Base-by-base conservation (phyloP, 225 moss, liverwort and hornwort genomes). In the Pseudoscleropodium purum region DNA sequence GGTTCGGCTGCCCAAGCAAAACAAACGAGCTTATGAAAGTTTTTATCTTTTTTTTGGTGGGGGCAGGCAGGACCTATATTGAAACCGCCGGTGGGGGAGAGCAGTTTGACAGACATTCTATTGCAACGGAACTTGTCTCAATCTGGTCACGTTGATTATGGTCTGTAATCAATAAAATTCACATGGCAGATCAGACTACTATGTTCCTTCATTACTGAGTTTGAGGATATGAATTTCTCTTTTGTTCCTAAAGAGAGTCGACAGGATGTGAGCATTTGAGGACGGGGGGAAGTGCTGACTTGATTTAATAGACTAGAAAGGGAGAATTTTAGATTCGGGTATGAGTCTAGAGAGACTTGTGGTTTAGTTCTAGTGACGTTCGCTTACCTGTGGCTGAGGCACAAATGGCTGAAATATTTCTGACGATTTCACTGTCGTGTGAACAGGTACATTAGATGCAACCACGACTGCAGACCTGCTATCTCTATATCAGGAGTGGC, bases 401-500 rank as follows among this genome's bases (percentile, higher is more conserved):
- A 56, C 64, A 65, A 51, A 70, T 72, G 60, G 66, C 61, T 92
- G 83, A 56, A 54, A 84, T 20, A 73, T 67, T 49, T 87, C 20
- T 89, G 62, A 86, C n/a, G 63, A 69, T 56, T 61, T 47, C 31
- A 15, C 70, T 86, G 88, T 69, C 29, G 49, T 88, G 91, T 56
- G 93, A 69, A 89, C 93, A 97, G 98, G 95, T 72, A 36, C 88
- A 60, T 91, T 96, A 89, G 96, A 98, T 88, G 95, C 98, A 56
- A 92, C 93, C 61, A 93, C 93, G 7, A 96, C 97, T 82, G 91
- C 93, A 76, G 75, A 84, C 61, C 85, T 99, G 24, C 93, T 97
- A 59, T 68, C 90, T 61, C 47, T 96, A 82, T 99, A 96, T 86
- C 96, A 95, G 87, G 96, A 96, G 85, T 99, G 96, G 97, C 97